Conservation (phyloP, 2,329 filamentous ascomycete species). For the Aspergillus piperis region DNA sequence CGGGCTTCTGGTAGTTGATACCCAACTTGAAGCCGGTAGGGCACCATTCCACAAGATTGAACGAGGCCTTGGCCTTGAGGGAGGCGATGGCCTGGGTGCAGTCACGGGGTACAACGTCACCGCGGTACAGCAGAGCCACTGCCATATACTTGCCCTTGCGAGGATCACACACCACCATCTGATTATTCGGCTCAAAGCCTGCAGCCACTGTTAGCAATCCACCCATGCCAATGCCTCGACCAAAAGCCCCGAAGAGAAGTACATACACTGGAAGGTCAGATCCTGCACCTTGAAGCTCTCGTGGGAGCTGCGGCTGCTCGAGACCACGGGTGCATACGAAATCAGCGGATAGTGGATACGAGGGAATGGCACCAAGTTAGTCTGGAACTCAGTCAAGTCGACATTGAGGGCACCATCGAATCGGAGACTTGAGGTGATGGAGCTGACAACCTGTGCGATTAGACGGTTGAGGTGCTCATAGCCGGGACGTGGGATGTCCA, state of each 20-base stretch:
- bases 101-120: slow-evolving; percentile 65
- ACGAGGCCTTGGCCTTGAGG: slow-evolving; percentile 65
- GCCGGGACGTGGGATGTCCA: slow-evolving; percentile 65
- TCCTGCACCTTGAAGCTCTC: slow-evolving; percentile 87
- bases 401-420: slow-evolving; percentile 69
- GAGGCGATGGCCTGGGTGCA: slow-evolving; percentile 60
- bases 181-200: slow-evolving; percentile 68
- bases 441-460: slow-evolving; percentile 68
- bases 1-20: slow-evolving; percentile 65
- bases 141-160: slow-evolving; percentile 71
- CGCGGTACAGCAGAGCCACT: slow-evolving; percentile 66
- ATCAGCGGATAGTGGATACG: slow-evolving; percentile 69
- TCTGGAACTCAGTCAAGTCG: slow-evolving; percentile 70
- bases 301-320: slow-evolving; percentile 73
- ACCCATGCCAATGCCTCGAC: not conserved
- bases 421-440: slow-evolving; percentile 65
- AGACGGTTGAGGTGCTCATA: slow-evolving; percentile 67
- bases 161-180: slow-evolving; percentile 70
- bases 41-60: slow-evolving; percentile 70
- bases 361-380: slow-evolving; percentile 68
- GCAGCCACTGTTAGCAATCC: slow-evolving; percentile 14
- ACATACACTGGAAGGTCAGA: slow-evolving; percentile 63
- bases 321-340: slow-evolving; percentile 65
- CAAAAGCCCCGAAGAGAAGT: not conserved
- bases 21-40: slow-evolving; percentile 70